Base-by-base conservation (phyloP, 2,329 filamentous ascomycete species). In the Epichloe amarillans region DNA sequence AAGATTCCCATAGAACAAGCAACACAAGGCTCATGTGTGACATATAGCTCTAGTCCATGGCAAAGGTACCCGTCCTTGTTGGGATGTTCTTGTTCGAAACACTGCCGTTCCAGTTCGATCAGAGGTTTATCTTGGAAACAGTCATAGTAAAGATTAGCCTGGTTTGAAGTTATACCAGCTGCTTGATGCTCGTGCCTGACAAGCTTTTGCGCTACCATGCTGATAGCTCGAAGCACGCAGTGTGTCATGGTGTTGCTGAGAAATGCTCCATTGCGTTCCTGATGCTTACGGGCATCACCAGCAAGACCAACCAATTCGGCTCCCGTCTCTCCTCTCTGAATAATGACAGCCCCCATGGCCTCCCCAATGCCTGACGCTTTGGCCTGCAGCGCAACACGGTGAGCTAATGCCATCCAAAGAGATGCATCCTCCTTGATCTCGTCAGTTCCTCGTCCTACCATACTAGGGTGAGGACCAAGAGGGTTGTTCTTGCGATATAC, bases 1-100 rank as follows among this genome's bases (percentile, higher is more conserved):
- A 97, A 75, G 58, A 97, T 85, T 1, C 88, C 93, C 93, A 97
- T 97, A 37, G 86, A 88, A 69, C 93, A 98, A 79, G 95, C 94
- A 53, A 95, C 79, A 64, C 93, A 98, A 5, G 93, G 93, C 69
- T 98, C 93, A 62, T 97, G 90, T 2, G 90, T 95, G 54, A 94
- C 75, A 69, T 96, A 97, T 51, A 98, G 79, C 66, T 97, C 91
- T 33, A 98, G 77, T 50, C 88, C 87, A 57, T 95, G 88, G 69
- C 91, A 97, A 19, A 98, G 80, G 65, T 98, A 98, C 49, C 91
- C 91, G 57, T 88, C 86, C 35, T 79, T 77, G 56, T 74, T 78
- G 40, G 77, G 79, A 61, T 83, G 84, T 59, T 83, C 81, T 59
- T 79, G 70, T 46, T 74, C 71, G 60, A 82, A 86, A 54, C 83